These are phyloP conservation scores for Chrysoporthe puriensis DNA, from an alignment of 2,329 filamentous ascomycete species.

Conservation along the genomic window DNA sequence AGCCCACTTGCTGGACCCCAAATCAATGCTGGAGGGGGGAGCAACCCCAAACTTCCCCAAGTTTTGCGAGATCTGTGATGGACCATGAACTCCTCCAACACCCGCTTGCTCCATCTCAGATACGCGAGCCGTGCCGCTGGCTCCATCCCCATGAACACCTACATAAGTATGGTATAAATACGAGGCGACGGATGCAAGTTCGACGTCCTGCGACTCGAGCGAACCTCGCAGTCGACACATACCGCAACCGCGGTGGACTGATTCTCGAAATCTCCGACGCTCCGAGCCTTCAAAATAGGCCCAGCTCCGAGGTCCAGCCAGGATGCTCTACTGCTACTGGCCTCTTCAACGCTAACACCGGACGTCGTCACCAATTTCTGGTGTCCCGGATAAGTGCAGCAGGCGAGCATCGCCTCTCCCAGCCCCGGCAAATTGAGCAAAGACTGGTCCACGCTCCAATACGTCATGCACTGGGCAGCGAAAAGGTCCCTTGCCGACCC, in stretches of 20 bases:
- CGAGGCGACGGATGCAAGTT: neutral
- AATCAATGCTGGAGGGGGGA: slow-evolving; percentile 21
- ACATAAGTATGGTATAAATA: neutral
- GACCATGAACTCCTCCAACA: slow-evolving; percentile 25
- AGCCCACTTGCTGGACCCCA: slow-evolving; percentile 28
- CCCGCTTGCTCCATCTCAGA: slow-evolving; percentile 26
- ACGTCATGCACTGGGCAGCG: slow-evolving; percentile 21
- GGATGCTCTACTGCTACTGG: neutral
- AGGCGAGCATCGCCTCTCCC: slow-evolving; percentile 1
- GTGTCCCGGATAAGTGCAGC: neutral
- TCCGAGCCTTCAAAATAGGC: neutral
- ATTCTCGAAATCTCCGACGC: neutral
- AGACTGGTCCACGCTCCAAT: slow-evolving; percentile 1
- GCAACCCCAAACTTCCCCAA: slow-evolving; percentile 29
- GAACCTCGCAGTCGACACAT: neutral
- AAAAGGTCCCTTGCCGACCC: slow-evolving; percentile 13
- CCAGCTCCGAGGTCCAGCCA: neutral
- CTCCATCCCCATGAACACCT: slow-evolving; percentile 22
- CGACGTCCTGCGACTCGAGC: neutral
- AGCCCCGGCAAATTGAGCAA: neutral
- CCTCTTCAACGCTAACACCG: neutral
- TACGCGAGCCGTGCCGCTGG: slow-evolving; percentile 29
- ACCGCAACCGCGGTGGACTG: neutral
- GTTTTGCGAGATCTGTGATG: slow-evolving; percentile 28
- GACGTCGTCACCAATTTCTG: neutral